Conservation (phyloP, 2,329 filamentous ascomycete species). For the Aspergillus felis region DNA sequence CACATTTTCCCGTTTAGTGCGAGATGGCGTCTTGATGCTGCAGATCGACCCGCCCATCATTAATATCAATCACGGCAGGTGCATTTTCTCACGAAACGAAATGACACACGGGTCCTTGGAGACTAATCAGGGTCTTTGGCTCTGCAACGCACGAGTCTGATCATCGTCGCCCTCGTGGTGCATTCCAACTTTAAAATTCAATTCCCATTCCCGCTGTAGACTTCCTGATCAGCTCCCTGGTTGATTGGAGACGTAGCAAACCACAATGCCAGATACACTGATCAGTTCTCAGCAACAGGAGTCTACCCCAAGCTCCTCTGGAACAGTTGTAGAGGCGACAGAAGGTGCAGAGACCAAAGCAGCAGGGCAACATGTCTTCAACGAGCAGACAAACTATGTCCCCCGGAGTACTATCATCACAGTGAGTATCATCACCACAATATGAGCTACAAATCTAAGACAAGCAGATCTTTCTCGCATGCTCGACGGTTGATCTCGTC, state of each 20-base stretch:
- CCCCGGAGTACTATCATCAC: conserved; percentile 50
- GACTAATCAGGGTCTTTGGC: no score
- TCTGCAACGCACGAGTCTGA: no score
- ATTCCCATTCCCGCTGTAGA: no score
- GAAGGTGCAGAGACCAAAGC: conserved; percentile 5
- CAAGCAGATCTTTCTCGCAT: conserved; percentile 54
- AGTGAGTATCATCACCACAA: conserved; percentile 28
- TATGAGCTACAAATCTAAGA: not conserved
- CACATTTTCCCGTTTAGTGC: conserved; percentile 13
- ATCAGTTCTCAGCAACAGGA: not conserved
- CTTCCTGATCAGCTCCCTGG: no score
- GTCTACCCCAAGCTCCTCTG: conserved; percentile 2
- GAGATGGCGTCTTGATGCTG: no score
- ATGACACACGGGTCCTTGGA: no score
- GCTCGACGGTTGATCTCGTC: conserved; percentile 52
- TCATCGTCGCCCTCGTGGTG: no score
- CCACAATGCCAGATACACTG: not conserved
- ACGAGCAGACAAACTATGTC: conserved; percentile 56
- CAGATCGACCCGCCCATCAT: not conserved
- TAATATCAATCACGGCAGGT: no score
- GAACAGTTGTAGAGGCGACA: conserved; percentile 1
- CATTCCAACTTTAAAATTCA: no score
- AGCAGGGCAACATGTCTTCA: conserved; percentile 35
- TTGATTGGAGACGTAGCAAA: not conserved
- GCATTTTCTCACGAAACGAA: no score